These are phyloP conservation scores for Silybum marianum DNA, from an alignment of 129 eudicot species.

Conservation along the genomic window DNA sequence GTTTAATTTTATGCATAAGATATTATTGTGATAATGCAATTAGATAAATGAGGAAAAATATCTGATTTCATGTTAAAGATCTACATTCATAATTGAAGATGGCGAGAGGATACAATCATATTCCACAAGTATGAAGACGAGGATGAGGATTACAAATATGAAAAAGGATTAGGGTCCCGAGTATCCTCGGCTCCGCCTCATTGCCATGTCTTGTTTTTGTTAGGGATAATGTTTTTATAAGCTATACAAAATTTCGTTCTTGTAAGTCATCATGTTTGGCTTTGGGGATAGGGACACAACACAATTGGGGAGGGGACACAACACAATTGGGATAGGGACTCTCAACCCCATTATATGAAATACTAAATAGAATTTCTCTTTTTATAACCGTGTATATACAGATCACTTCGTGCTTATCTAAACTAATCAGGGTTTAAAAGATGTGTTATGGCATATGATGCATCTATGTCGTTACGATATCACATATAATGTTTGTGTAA, in stretches of 20 bases:
- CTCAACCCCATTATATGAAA: background rate
- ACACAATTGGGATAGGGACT: background rate
- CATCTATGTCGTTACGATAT: too few relatives aligned
- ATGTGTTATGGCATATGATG: too few relatives aligned
- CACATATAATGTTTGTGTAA: too few relatives aligned
- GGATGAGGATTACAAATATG: too few relatives aligned
- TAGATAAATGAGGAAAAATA: too few relatives aligned
- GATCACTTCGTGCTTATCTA: background rate
- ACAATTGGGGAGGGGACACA: background rate
- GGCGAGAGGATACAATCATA: background rate
- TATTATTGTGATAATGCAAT: too few relatives aligned
- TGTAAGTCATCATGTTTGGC: background rate
- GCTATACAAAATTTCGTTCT: background rate
- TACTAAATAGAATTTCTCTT: background rate
- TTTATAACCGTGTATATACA: background rate
- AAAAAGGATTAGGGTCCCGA: background rate
- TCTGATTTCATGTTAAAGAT: too few relatives aligned
- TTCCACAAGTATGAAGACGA: background rate
- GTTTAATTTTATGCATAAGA: too few relatives aligned
- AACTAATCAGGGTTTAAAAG: background rate
- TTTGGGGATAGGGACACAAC: background rate
- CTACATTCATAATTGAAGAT: too few relatives aligned
- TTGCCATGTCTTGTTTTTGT: background rate
- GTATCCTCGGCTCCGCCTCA: background rate
- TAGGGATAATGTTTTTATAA: background rate